Conservation (phyloP, 2,329 filamentous ascomycete genomes). For the Claviceps arundinis region DNA sequence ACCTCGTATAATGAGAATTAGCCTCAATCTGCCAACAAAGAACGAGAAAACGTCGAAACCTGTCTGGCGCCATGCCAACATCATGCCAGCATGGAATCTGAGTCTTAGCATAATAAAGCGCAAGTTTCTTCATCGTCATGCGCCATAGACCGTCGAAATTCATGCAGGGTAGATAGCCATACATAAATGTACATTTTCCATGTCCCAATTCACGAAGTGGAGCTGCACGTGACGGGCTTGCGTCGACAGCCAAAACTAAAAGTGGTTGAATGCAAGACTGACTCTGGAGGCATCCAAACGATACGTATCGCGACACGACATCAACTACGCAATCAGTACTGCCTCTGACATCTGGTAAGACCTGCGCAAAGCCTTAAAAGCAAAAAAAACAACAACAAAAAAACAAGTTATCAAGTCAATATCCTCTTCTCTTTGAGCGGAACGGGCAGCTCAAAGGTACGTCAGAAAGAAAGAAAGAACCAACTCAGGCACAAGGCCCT, state of each 20-base stretch:
- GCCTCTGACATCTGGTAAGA: background rate
- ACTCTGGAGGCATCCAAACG: background rate
- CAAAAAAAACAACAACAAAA: background rate
- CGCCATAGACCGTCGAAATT: background rate
- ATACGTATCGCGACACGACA: background rate
- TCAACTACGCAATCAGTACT: background rate
- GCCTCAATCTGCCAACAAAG: no score
- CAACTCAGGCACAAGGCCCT: background rate
- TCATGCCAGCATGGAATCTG: no score
- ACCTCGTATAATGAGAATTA: no score
- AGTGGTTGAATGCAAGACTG: background rate
- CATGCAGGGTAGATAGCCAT: background rate
- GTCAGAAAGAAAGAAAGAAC: conserved; percentile 13
- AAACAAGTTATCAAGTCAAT: background rate
- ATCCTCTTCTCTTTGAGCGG: conserved; percentile 23
- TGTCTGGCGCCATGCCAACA: no score
- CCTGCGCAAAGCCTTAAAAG: background rate
- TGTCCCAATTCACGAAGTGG: background rate
- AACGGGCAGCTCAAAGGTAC: conserved; percentile 37
- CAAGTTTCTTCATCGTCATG: no score
- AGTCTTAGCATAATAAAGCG: no score
- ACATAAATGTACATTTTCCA: no score
- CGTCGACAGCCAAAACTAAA: background rate
- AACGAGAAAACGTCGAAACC: no score
- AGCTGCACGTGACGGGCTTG: background rate